A percentile compares a stretch with the other conserved stretches of the same genome.
These are phyloP conservation scores for Fusarium sp. DNA, from an alignment of 2,329 filamentous ascomycete species.

Conservation along the genomic window DNA sequence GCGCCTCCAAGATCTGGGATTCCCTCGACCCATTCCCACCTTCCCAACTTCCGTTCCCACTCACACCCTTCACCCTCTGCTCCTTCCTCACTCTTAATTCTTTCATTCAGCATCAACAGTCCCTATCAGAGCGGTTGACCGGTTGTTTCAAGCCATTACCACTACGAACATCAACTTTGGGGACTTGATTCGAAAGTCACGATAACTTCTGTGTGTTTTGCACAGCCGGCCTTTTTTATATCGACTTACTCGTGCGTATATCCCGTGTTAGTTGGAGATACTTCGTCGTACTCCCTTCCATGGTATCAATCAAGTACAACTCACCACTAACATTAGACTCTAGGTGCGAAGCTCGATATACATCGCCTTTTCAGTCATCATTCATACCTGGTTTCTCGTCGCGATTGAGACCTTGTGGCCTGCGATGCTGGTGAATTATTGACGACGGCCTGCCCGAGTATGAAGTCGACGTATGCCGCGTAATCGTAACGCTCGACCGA, in stretches of 20 bases:
- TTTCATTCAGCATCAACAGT: conserved; percentile 33
- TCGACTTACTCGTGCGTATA: conserved; percentile 27
- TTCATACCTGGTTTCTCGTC: conserved; percentile 16
- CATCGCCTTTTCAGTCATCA: not conserved
- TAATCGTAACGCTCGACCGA: conserved; percentile 35
- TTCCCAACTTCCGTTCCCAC: conserved; percentile 44
- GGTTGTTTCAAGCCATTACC: conserved; percentile 22
- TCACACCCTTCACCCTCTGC: conserved; percentile 41
- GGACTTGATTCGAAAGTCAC: conserved; percentile 2
- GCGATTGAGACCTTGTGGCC: conserved; percentile 31
- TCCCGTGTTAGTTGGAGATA: conserved; percentile 43
- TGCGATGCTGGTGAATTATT: conserved; percentile 43
- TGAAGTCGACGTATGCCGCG: conserved; percentile 40
- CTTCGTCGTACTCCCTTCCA: conserved; percentile 28
- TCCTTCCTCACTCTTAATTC: conserved; percentile 41
- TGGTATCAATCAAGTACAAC: conserved; percentile 12
- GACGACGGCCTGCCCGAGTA: conserved; percentile 41
- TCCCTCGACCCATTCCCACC: conserved; percentile 45
- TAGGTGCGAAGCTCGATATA: conserved; percentile 7
- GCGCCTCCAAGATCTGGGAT: conserved; percentile 44
- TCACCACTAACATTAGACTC: conserved; percentile 24
- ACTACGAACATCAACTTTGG: conserved; percentile 19
- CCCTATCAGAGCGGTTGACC: conserved; percentile 35
- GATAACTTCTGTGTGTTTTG: conserved; percentile 1
- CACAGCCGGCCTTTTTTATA: conserved; percentile 12